A percentile compares a stretch with the other conserved stretches of the same genome.
These are phyloP conservation scores for Apiospora rasikravindrae DNA, from an alignment of 2,329 filamentous ascomycete genomes.

Conservation along the genomic window DNA sequence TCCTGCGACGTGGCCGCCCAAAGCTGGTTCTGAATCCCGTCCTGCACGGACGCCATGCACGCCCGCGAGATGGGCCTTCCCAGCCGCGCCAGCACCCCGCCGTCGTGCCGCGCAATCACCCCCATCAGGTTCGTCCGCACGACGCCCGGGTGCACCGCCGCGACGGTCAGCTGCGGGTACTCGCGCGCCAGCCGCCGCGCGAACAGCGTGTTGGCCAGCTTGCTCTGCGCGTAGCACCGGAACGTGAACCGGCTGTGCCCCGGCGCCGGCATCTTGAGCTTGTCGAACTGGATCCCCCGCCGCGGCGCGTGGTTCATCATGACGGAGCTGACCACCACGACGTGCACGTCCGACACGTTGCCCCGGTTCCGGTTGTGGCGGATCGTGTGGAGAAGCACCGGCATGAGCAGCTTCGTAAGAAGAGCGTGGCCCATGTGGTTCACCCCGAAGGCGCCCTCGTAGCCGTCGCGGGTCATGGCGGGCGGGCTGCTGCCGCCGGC, in stretches of 20 bases:
- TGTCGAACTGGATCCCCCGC: constrained; percentile 25
- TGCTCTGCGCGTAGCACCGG: constrained; percentile 28
- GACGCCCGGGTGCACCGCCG: constrained; percentile 23
- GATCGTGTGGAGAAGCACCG: constrained; percentile 22
- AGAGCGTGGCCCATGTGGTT: constrained; percentile 51
- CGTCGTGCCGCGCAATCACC: neutral
- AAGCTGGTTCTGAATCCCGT: constrained; percentile 46
- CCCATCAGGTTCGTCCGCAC: constrained; percentile 19
- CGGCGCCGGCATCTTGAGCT: neutral
- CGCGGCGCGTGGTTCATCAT: constrained; percentile 16
- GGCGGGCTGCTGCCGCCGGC: constrained; percentile 45
- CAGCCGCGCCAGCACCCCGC: neutral
- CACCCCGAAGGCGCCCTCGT: constrained; percentile 49
- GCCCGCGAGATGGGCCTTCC: neutral
- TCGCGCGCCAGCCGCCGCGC: constrained; percentile 25
- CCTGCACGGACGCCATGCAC: constrained; percentile 26
- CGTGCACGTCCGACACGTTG: constrained; percentile 23
- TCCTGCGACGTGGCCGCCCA: constrained; percentile 42
- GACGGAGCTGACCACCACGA: constrained; percentile 25
- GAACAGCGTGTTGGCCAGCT: constrained; percentile 28
- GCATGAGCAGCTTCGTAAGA: constrained; percentile 34
- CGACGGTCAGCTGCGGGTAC: constrained; percentile 21
- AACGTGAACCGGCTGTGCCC: neutral
- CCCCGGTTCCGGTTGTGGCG: neutral
- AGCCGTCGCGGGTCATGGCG: constrained; percentile 44